A percentile compares a stretch with the other conserved stretches of the same genome.
phyloP scores from a whole-genome alignment of 805 yeast species.

The Wilhelminamyces savonicus region DNA sequence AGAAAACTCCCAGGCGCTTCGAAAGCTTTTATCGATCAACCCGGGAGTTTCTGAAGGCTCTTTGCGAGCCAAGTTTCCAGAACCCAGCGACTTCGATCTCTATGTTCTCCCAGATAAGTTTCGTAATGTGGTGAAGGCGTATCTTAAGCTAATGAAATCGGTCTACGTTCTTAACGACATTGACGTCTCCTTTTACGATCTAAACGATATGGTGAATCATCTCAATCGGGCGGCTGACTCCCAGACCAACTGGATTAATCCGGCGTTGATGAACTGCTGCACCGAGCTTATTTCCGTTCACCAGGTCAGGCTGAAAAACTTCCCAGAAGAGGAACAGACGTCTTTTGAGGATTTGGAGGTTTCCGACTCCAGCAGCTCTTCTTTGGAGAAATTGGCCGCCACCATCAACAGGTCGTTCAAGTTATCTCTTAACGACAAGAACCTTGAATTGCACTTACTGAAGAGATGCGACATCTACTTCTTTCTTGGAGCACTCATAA shows the following conservation, averaged over 20 bases:
- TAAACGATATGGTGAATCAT: conserved; percentile 36
- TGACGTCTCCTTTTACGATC: conserved; percentile 23
- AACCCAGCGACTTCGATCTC: conserved; percentile 36
- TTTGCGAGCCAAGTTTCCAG: conserved; percentile 22
- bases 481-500: conserved; percentile 64
- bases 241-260: conserved; percentile 48
- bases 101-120: conserved; percentile 31
- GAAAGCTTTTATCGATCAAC: conserved; percentile 25
- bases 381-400: conserved; percentile 51
- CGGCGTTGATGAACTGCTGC: conserved; percentile 33
- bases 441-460: conserved; percentile 40
- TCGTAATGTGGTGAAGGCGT: conserved; percentile 20
- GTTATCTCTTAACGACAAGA: conserved; percentile 72
- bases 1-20: conserved; percentile 12
- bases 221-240: conserved; percentile 49
- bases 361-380: conserved; percentile 10
- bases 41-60: conserved; percentile 27
- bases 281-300: conserved; percentile 36
- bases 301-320: conserved; percentile 25
- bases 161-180: conserved; percentile 26
- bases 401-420: conserved; percentile 70
- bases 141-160: conserved; percentile 30
- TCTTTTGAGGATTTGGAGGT: conserved; percentile 15
- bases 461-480: conserved; percentile 63
- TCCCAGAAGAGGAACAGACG: conserved; percentile 22